Evolutionary conservation across 2,329 filamentous ascomycete genomes (phyloP), one percentile per base, ranked within the genome.

Genomic region (Endocalyx cinctus): DNA sequence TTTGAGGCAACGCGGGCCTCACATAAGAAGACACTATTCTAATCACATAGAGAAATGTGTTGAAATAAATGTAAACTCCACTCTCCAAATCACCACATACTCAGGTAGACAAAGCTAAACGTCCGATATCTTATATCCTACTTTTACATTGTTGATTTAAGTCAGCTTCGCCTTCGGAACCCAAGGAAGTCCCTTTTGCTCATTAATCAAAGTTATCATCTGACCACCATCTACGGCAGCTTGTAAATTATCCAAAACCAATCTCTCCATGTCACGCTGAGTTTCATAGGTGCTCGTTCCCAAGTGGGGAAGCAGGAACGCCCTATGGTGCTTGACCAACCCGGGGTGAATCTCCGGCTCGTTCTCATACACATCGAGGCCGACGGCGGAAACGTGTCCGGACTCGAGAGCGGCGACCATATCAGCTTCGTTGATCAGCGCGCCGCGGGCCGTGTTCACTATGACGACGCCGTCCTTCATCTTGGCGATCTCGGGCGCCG

Each of bases 221-320:
- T 66, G 66, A 5, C 72, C 74, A 38, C 70, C 66, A 47, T 77
- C 67, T 25, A 81, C 63, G 5, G 70, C 75, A 19, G 59, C 66
- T 48, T 68, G 68, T 52, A 82, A 42, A 22, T 71, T 70, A 46
- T 65, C 61, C 31, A 69, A 58, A 22, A 64, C 61, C 31, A 74
- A 39, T 31, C 72, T 44, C 64, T 69, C 18, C 69, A 71, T 60
- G 17, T 48, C 52, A 17, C 46, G 42, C 31, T 50, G 39, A 8
- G 57, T 67, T 63, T 84, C 80, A 8, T 68, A 58, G 0, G 77
- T 83, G 58, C 69, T 77, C 0, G 79, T 85, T 0, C 81, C 81
- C 61, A 85, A 72, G 48, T 85, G 81, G 22, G 81, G 81, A 27
- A 84, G 57, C 13, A 84, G 59, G 35, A 82, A 62, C 1, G 79